Base-by-base conservation (phyloP, 176 grass and related monocot genomes). In the Bothriochloa decipiens region DNA sequence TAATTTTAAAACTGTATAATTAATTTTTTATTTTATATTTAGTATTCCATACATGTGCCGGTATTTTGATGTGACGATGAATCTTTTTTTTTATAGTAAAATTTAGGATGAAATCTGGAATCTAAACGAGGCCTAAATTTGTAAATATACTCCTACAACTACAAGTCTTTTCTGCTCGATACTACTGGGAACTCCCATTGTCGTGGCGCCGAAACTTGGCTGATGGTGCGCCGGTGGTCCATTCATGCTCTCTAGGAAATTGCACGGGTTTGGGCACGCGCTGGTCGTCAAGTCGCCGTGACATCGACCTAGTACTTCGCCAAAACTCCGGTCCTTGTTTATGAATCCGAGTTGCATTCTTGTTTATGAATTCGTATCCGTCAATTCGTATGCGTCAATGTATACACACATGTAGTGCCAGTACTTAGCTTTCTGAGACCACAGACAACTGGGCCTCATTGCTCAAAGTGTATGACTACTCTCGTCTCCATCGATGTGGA, bases 131-230 rank as follows among this genome's bases (percentile, higher is more conserved):
- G n/a, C n/a, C n/a, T n/a, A 32, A 32, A 32, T 32, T 32, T 32
- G 29, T 32, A 32, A 32, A 32, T 32, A 32, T 32, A 32, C 29
- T 2, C 29, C 29, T 32, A 32, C 29, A 32, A 32, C 29, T 32
- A 40, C 39, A 40, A 40, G 53, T 46, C 17, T 8, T 65, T 3
- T 28, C 2, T 22, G 42, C 32, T 15, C 28, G 33, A 36, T 23
- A 6, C 40, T 5, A 43, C 41, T 45, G 40, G 25, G 37, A 7
- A 64, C 14, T 13, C 18, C 20, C n/a, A 58, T 6, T 87, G 85
- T 76, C 65, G 68, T 88, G 73, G 29, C 86, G 41, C 47, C 29
- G 35, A 65, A 62, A 46, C 66, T 36, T 36, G 77, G 25, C 70
- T 35, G 33, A 11, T 29, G 25, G 74, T 60, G 49, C 8, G 6